Evolutionary conservation across 345 rosid genomes (phyloP), one percentile per base, ranked within the genome.

Genomic region (Syzygium aromaticum): DNA sequence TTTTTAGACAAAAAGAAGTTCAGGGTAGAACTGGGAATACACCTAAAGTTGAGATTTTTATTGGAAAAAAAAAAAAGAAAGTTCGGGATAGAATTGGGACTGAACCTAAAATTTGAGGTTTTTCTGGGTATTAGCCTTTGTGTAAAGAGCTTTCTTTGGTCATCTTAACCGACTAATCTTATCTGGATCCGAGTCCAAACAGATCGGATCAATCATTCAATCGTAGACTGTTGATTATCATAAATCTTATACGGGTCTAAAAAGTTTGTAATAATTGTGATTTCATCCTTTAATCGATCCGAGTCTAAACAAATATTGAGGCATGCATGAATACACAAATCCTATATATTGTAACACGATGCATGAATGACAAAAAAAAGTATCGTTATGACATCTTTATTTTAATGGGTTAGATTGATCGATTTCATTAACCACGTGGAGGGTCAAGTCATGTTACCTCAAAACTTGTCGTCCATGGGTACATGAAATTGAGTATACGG

Each of bases 1-100:
- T 33, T 64, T 33, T 30, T 30, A 38, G 3, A 30, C 1, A 30
- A 8, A 30, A 30, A 8, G 5, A 63, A 28, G 21, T 64, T 64
- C 1, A 0, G 15, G 22, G 4, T 64, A 30, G 8, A 64, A 28
- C 16, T 64, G 30, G 19, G 15, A n/a, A 7, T 7, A 0, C 1
- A 16, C 11, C 8, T 15, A 16, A 30, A 64, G 11, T 64, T 64
- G 21, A 64, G 6, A 19, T 7, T 15, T 15, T 28, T 7, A 28
- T 30, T 64, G 15, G 21, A 64, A 3, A 15, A 19, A 30, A 64
- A 64, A 57, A 64, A n/a, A 8, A n/a, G n/a, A n/a, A 8, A 6
- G 5, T 30, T 19, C 10, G 0, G 0, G 3, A 1, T 64, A 64
- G 1, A 64, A 30, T 16, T 30, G 7, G 0, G 77, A 3, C 0